Base-by-base conservation (phyloP, 208 protist genomes). In the Leishmania mexicana region DNA sequence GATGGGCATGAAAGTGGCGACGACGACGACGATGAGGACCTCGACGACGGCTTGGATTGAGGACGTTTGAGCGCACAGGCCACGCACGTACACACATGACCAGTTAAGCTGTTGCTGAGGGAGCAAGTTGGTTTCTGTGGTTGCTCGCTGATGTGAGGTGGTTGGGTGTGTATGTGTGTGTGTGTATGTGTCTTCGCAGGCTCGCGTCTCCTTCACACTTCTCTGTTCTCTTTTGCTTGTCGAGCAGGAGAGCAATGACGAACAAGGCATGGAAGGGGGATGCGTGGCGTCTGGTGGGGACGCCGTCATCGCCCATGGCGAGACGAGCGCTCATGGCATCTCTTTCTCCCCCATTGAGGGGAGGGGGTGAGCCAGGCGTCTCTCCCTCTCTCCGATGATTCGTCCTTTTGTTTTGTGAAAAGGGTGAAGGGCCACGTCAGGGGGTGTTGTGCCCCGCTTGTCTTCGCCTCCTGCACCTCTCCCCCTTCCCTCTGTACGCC, bases 1-100 rank as follows among this genome's bases (percentile, higher is more conserved):
- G 65, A 68, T 5, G 75, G 70, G 76, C 64, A 64, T 60, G 65
- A 81, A 67, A 45, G 49, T 51, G 70, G 70, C 72, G 78, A 54
- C 11, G 73, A 83, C 57, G 79, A 85, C 7, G 78, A 85, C 67
- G 78, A 87, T 24, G 80, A 88, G 31, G 73, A 84, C 47, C 84
- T 88, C 38, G 62, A 81, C 64, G 84, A 86, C 31, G 65, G 75
- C 19, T 76, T 83, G 4, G 83, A 82, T 49, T 85, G 70, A 74
- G 1, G 35, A 38, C 31, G n/a, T n/a, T 19, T 62, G 4, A 31
- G 8, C n/a, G 40, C 47, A 58, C 13, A 60, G 35, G 49, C 19
- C 15, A 58, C 47, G 24, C 53, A n/a, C 73, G 10, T 17, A n/a
- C 51, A n/a, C 73, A 28, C n/a, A 76, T 42, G 31, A 2, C 73